Base-by-base conservation (phyloP, 129 eudicot genomes). In the Saposhnikovia divaricata region DNA sequence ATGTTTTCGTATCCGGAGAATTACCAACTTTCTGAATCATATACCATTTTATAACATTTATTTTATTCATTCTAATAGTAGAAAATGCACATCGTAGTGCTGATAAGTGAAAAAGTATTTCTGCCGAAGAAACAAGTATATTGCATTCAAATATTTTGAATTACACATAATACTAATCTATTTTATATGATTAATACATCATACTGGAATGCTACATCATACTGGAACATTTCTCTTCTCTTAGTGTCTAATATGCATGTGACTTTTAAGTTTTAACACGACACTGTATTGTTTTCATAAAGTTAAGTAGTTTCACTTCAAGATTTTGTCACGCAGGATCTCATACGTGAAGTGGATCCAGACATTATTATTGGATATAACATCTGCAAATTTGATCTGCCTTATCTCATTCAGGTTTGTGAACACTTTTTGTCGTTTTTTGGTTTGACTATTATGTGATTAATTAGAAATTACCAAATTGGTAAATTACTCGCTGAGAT, bases 351-450 rank as follows among this genome's bases (percentile, higher is more conserved):
- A 84, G 89, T 92, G 82, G 99, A 96, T 86, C 99, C 99, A 46
- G 99, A 96, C 85, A 92, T 96, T 59, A 89, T 96, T 72, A 96
- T 96, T 75, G 99, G 99, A 78, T 96, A 96, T 82, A 96, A 96
- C 87, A 96, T 96, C 81, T 96, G 98, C 91, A 96, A 96, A 59
- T 96, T 96, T 81, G 99, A 96, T 90, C 82, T 96, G 85, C 98
- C 99, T 2, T 96, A 96, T 86, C 97, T 96, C 81, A 89, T 96
- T 85, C 93, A 92, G 99, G 97, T 92, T 70, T 28, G 81, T 82
- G 53, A 47, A 63, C 9, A 27, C 65, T 45, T 18, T 46, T 77
- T 28, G 3, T 80, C 65, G 28, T 18, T 46, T 77, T 28, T 3
- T 80, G 53, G 44, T 79, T 75, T 46, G 47, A 6, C 28, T 34